Evolutionary conservation across 441 rosid genomes (phyloP).

Genomic region (Jatropha podagrica): DNA sequence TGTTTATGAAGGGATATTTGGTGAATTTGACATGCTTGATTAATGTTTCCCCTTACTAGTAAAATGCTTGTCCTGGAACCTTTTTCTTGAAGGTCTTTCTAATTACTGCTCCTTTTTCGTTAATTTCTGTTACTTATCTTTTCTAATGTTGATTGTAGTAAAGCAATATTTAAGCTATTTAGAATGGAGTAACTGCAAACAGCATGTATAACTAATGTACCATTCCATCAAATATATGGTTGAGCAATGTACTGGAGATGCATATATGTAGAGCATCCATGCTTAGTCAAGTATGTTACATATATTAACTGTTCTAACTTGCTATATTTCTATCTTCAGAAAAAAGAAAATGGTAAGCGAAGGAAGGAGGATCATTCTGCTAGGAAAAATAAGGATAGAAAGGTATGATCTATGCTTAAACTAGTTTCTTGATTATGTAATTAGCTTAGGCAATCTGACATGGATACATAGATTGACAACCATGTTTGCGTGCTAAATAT

Average conservation of each 20-base stretch:
- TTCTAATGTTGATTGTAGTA: neutral
- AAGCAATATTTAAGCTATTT: neutral
- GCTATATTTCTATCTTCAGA: constrained; percentile 44
- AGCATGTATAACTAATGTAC: neutral
- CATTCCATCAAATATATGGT: neutral
- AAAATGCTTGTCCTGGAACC: neutral
- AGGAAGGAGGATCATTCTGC: constrained; percentile 87
- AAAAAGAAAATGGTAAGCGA: constrained; percentile 81
- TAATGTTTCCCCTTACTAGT: too few relatives aligned
- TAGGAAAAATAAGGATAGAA: constrained; percentile 77
- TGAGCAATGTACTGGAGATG: neutral
- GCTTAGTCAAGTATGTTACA: neutral
- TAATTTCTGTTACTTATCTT: neutral
- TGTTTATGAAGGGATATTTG: neutral
- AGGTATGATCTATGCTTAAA: constrained; percentile 41
- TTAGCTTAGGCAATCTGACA: neutral
- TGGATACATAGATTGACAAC: neutral
- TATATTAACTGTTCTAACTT: constrained; percentile 16
- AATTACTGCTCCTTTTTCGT: neutral
- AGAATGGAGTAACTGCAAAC: neutral
- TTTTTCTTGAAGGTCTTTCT: neutral
- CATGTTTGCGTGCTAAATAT: neutral
- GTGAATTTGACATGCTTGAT: neutral
- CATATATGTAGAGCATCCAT: neutral
- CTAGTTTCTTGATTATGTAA: constrained; percentile 1